phyloP scores from a whole-genome alignment of 2,329 filamentous ascomycete species.

The Ophiostoma piceae region DNA sequence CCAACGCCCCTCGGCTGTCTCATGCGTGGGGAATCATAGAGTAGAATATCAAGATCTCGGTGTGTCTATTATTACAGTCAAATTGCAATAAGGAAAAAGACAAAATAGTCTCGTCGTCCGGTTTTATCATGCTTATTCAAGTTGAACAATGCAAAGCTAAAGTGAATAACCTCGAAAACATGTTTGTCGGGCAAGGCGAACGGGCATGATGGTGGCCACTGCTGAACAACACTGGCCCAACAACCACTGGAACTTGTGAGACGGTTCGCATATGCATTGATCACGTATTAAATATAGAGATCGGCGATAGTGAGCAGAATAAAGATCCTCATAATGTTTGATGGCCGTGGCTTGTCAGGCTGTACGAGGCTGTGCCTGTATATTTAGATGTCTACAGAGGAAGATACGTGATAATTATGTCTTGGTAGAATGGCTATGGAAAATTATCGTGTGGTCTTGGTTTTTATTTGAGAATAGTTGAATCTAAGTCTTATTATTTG shows the following conservation, averaged over 20 bases:
- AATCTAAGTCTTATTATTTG: too few relatives aligned
- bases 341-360: neutral
- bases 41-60: too few relatives aligned
- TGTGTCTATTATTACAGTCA: neutral
- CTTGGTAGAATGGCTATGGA: too few relatives aligned
- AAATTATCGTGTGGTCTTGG: too few relatives aligned
- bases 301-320: neutral
- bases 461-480: too few relatives aligned
- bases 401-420: too few relatives aligned
- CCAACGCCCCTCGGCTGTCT: neutral
- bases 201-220: neutral
- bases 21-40: conserved; percentile 6
- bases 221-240: neutral
- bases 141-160: neutral
- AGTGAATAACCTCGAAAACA: neutral
- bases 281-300: neutral
- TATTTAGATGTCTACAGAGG: neutral
- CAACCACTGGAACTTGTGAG: neutral
- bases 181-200: neutral
- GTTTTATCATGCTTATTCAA: neutral
- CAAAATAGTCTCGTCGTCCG: neutral
- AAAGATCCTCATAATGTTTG: neutral
- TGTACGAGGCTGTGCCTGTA: neutral
- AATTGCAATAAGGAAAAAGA: neutral
- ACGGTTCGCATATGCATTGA: neutral